A percentile compares a stretch with the other conserved stretches of the same genome.
These are phyloP conservation scores for Borovskyia barvae DNA, from an alignment of 208 protist genomes.

Conservation along the genomic window DNA sequence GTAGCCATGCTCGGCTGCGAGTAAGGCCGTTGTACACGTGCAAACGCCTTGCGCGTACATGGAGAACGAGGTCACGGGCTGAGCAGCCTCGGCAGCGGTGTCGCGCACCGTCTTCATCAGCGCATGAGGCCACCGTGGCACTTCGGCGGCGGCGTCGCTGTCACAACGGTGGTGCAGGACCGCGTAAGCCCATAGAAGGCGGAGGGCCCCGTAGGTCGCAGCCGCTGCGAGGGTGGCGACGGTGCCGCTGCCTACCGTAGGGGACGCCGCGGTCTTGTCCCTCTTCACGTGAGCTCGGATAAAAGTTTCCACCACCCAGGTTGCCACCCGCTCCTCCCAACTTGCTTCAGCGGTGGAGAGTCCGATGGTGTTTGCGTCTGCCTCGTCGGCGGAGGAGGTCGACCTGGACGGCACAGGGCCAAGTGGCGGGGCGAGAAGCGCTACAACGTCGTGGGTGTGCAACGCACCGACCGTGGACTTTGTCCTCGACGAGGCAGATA, in stretches of 20 bases:
- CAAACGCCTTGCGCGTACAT: conserved; percentile 14
- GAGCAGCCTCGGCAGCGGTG: conserved; percentile 8
- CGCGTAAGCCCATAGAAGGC: conserved; percentile 15
- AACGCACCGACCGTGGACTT: too few species aligned
- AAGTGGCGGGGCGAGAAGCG: neutral
- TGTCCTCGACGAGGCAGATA: too few species aligned
- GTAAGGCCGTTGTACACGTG: conserved; percentile 5
- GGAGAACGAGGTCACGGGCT: conserved; percentile 4
- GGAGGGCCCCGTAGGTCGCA: conserved; percentile 8
- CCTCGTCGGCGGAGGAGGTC: too few species aligned
- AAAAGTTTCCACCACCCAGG: conserved; percentile 7
- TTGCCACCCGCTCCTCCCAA: conserved; percentile 17
- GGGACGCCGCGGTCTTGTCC: neutral
- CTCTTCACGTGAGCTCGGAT: neutral
- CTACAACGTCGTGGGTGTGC: too few species aligned
- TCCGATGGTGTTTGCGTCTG: too few species aligned
- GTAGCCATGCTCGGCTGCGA: neutral
- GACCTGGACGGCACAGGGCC: neutral
- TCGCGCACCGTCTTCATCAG: conserved; percentile 14
- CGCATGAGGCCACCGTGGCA: conserved; percentile 11
- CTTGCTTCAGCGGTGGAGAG: neutral
- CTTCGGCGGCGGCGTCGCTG: neutral
- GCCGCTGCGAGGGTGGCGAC: neutral
- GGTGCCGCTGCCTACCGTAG: too few species aligned
- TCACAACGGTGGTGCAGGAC: too few species aligned